These are phyloP conservation scores for Colletotrichum destructivum DNA, from an alignment of 2,329 filamentous ascomycete species.

Conservation along the genomic window DNA sequence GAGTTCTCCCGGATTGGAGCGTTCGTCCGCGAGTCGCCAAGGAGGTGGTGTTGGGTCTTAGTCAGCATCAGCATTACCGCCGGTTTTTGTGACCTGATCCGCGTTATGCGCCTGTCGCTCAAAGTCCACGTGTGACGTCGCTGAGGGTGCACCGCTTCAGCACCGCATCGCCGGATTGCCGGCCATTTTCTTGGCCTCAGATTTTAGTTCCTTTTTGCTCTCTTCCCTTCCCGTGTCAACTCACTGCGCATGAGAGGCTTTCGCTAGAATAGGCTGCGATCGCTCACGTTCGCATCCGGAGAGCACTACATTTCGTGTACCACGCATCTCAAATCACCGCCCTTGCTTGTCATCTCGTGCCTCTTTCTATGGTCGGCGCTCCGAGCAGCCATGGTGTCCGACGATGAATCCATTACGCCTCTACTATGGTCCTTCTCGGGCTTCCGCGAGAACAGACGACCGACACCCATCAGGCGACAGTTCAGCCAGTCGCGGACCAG, in stretches of 20 bases:
- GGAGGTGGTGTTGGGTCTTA: constrained; percentile 9
- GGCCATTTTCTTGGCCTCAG: constrained; percentile 25
- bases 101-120: constrained; percentile 27
- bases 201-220: not conserved
- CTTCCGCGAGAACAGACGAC: constrained; percentile 36
- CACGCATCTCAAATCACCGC: not conserved
- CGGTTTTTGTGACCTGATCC: constrained; percentile 18
- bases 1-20: not conserved
- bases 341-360: not conserved
- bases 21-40: not conserved
- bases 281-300: not conserved
- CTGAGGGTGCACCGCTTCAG: constrained; percentile 39
- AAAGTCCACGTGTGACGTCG: constrained; percentile 38
- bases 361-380: not conserved
- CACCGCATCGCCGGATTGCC: constrained; percentile 35
- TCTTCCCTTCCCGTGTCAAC: not conserved
- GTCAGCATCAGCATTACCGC: constrained; percentile 36
- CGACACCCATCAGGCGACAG: constrained; percentile 36
- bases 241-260: not conserved
- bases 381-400: constrained; percentile 30
- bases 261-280: constrained; percentile 28
- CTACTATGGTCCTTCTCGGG: constrained; percentile 40
- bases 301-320: not conserved
- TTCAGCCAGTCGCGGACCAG: constrained; percentile 35
- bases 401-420: constrained; percentile 35